A percentile compares a stretch with the other conserved stretches of the same genome.
Evolutionary conservation across 2,329 filamentous ascomycete genomes (phyloP).

Genomic region (Hypoxylon sp.): DNA sequence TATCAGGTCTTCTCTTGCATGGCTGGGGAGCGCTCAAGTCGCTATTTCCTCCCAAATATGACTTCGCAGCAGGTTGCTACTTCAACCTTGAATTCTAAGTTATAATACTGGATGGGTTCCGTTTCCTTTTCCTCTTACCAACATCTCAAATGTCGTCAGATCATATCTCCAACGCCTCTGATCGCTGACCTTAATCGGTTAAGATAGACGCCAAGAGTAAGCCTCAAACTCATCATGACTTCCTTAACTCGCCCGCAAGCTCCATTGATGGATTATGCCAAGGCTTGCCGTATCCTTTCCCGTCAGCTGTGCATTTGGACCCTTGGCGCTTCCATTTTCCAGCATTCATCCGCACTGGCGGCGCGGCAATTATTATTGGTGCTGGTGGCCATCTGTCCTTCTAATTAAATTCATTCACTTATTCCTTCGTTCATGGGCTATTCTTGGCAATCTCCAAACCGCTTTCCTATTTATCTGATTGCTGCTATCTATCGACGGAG

Average conservation of each 20-base stretch:
- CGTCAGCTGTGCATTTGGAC: slow-evolving; percentile 26
- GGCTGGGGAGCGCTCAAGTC: no score
- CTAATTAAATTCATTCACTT: slow-evolving; percentile 16
- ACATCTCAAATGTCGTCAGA: slow-evolving; percentile 1
- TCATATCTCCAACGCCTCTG: not conserved
- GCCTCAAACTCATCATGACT: slow-evolving; percentile 26
- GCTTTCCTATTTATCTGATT: slow-evolving; percentile 11
- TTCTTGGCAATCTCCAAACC: slow-evolving; percentile 4
- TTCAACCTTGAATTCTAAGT: not conserved
- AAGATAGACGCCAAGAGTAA: slow-evolving; percentile 27
- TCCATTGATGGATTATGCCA: slow-evolving; percentile 38
- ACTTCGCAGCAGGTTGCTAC: not conserved
- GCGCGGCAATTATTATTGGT: slow-evolving; percentile 33
- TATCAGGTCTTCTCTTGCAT: not conserved
- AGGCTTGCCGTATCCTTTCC: slow-evolving; percentile 32
- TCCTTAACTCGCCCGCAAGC: slow-evolving; percentile 22
- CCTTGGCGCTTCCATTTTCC: slow-evolving; percentile 30
- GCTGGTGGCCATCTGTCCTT: slow-evolving; percentile 36
- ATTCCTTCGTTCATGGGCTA: slow-evolving; percentile 9
- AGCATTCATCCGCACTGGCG: slow-evolving; percentile 35
- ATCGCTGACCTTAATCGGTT: not conserved
- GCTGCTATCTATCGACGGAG: slow-evolving; percentile 10
- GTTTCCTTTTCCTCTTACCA: not conserved
- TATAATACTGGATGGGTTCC: not conserved
- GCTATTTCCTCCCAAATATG: not conserved